Percentiles rank a stretch among this genome's conserved stretches.
phyloP scores from a whole-genome alignment of 1,139 yeast genomes.

The Pneumocystis carinii region DNA sequence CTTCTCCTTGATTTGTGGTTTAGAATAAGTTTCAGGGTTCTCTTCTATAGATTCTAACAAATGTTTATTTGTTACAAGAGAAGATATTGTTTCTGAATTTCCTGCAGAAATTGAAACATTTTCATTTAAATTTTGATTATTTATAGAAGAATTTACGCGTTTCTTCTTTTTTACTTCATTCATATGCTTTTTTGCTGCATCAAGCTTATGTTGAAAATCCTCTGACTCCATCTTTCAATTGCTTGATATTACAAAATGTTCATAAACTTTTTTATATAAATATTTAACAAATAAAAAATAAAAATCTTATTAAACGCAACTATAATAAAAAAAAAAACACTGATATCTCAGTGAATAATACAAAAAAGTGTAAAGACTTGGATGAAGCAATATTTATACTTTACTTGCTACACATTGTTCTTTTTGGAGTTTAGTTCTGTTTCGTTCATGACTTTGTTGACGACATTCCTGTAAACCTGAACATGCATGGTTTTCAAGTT shows the following conservation, averaged over 20 bases:
- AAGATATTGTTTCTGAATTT: neutral
- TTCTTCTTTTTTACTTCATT: constrained; percentile 2
- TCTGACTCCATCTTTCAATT: neutral
- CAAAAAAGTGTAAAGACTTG: neutral
- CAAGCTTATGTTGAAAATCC: neutral
- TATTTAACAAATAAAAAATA: neutral
- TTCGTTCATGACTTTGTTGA: neutral
- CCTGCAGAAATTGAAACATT: neutral
- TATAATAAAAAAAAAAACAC: neutral
- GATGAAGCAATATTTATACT: neutral
- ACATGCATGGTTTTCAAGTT: constrained; percentile 74
- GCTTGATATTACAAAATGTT: no score
- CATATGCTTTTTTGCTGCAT: neutral
- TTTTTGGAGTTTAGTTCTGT: neutral
- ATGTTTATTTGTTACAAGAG: neutral
- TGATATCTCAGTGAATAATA: neutral
- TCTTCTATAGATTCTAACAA: neutral
- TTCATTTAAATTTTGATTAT: neutral
- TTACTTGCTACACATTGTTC: neutral
- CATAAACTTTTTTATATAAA: neutral
- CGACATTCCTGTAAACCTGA: constrained; percentile 35
- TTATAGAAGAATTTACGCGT: neutral
- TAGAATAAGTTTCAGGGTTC: no score
- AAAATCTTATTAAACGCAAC: neutral
- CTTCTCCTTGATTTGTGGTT: no score